Percentiles rank a stretch among this genome's conserved stretches.
Evolutionary conservation across 2,329 filamentous ascomycete species (phyloP).

Genomic region (Pyrenophora tritici-repentis): DNA sequence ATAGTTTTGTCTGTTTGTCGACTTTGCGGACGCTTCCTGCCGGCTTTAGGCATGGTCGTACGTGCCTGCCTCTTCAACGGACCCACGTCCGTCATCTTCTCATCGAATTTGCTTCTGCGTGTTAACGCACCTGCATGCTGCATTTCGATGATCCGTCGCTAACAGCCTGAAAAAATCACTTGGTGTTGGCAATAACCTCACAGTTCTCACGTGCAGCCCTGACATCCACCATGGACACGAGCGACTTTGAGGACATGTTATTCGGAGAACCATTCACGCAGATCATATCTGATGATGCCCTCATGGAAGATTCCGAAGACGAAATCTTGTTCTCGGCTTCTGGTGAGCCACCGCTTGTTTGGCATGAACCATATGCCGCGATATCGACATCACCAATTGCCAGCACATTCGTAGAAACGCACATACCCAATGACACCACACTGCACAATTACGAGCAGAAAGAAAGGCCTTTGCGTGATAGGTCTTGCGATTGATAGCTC

Average conservation of each 20-base stretch:
- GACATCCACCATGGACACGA: constrained; percentile 26
- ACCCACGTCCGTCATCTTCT: constrained; percentile 3
- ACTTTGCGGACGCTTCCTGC: neutral
- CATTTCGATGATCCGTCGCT: neutral
- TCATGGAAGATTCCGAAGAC: constrained; percentile 23
- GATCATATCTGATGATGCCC: constrained; percentile 14
- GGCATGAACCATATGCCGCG: constrained; percentile 8
- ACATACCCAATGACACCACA: neutral
- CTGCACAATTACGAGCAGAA: neutral
- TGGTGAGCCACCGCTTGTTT: constrained; percentile 8
- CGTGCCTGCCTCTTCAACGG: neutral
- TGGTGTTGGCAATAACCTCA: neutral
- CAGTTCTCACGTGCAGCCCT: neutral
- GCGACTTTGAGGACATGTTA: constrained; percentile 39
- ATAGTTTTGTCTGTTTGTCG: neutral
- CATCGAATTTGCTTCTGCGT: neutral
- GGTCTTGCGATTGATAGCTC: constrained; percentile 5
- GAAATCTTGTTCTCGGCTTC: constrained; percentile 28
- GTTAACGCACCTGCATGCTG: neutral
- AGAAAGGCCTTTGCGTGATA: constrained; percentile 13
- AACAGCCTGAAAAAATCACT: neutral
- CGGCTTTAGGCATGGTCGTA: neutral
- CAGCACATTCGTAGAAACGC: neutral
- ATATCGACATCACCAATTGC: neutral
- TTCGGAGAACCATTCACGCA: constrained; percentile 29